Conservation (phyloP, 176 grass and related monocot species). For the Ensete ventricosum region DNA sequence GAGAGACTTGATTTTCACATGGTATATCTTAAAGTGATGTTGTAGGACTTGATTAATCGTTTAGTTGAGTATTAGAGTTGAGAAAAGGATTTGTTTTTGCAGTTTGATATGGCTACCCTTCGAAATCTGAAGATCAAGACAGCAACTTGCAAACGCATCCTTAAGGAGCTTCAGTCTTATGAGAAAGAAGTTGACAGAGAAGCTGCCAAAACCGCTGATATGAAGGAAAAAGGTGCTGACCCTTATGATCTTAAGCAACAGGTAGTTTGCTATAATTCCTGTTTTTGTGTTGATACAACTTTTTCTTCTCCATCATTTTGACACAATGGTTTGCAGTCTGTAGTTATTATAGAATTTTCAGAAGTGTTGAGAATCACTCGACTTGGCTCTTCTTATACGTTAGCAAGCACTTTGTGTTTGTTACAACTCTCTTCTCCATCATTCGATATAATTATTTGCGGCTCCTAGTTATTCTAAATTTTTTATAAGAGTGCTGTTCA, state of each 20-base stretch:
- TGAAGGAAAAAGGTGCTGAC: conserved; percentile 89
- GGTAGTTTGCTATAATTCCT: conserved; percentile 10
- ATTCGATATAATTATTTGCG: too few species aligned
- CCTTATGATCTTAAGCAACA: conserved; percentile 95
- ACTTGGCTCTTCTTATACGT: too few species aligned
- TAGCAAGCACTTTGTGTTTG: too few species aligned
- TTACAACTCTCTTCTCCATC: too few species aligned
- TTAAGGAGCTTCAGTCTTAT: conserved; percentile 73
- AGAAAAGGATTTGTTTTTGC: background rate
- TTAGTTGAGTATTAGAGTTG: background rate
- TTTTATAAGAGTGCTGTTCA: too few species aligned
- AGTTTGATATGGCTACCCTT: conserved; percentile 46
- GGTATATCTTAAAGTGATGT: background rate
- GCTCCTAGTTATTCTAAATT: too few species aligned
- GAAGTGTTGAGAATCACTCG: too few species aligned
- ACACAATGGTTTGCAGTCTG: background rate
- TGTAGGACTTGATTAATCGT: background rate
- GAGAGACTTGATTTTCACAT: background rate
- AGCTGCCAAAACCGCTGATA: conserved; percentile 66
- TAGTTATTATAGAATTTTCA: background rate
- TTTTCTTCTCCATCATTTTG: background rate
- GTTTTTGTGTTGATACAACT: background rate
- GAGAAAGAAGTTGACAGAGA: conserved; percentile 80
- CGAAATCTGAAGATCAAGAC: conserved; percentile 85
- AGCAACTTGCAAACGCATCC: conserved; percentile 75